Conservation (phyloP, 805 yeast genomes). For the Zygosaccharomyces bailii region DNA sequence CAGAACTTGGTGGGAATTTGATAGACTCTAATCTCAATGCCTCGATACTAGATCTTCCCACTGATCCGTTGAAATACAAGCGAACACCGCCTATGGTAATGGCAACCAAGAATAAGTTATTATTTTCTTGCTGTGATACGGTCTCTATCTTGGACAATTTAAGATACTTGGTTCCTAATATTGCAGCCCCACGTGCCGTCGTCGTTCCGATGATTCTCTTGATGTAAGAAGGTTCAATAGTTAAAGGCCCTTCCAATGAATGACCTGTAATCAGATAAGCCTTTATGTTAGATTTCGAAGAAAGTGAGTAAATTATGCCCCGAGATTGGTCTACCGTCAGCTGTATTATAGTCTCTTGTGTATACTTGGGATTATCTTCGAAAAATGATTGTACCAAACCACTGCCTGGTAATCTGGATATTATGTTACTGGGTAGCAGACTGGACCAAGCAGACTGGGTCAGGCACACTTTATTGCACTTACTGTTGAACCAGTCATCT, state of each 20-base stretch:
- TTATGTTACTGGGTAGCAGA: conserved; percentile 43
- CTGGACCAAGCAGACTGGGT: conserved; percentile 62
- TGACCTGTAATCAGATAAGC: conserved; percentile 56
- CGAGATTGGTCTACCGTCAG: conserved; percentile 74
- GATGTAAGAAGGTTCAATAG: conserved; percentile 38
- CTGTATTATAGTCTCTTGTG: conserved; percentile 59
- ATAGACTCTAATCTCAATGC: conserved; percentile 47
- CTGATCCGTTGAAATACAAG: conserved; percentile 49
- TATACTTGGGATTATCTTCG: conserved; percentile 32
- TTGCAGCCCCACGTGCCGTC: conserved; percentile 49
- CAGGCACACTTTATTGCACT: conserved; percentile 77
- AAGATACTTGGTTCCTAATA: conserved; percentile 52
- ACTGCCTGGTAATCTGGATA: conserved; percentile 39
- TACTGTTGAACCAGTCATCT: conserved; percentile 83
- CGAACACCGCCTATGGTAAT: conserved; percentile 83
- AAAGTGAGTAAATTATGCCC: conserved; percentile 72
- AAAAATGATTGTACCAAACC: conserved; percentile 37
- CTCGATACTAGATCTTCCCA: conserved; percentile 35
- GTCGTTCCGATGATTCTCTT: conserved; percentile 42
- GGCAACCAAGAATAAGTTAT: conserved; percentile 69
- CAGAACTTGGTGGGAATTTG: conserved; percentile 59
- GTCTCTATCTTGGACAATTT: conserved; percentile 49
- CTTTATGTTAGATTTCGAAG: conserved; percentile 76
- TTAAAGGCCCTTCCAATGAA: conserved; percentile 41
- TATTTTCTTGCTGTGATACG: conserved; percentile 55